Evolutionary conservation across 2,329 filamentous ascomycete genomes (phyloP).

Genomic region (Fusarium bulbicola): DNA sequence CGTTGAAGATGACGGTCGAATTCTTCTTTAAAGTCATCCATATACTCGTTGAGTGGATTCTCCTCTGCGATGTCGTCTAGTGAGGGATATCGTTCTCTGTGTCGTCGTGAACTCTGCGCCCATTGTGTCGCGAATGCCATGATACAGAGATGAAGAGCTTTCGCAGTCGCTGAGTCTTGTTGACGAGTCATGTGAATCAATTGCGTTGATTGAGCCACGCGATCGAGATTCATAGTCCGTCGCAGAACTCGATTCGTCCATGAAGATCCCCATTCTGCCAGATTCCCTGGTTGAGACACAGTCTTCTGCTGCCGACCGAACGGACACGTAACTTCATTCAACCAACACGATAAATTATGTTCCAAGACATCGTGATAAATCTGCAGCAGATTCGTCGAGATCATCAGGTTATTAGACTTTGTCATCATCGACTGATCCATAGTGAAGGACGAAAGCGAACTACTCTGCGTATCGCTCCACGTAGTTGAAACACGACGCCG

Average conservation of each 20-base stretch:
- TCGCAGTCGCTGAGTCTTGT: constrained; percentile 10
- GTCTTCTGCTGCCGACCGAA: constrained; percentile 45
- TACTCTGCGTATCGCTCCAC: constrained; percentile 9
- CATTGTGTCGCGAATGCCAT: constrained; percentile 63
- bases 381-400: constrained; percentile 55
- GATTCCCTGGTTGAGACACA: not conserved
- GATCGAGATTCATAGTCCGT: constrained; percentile 57
- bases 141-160: constrained; percentile 57
- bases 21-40: constrained; percentile 40
- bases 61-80: not conserved
- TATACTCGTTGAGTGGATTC: not conserved
- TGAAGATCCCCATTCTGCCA: constrained; percentile 45
- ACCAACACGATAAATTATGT: constrained; percentile 61
- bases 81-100: constrained; percentile 9
- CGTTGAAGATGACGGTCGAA: constrained; percentile 50
- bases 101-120: constrained; percentile 46
- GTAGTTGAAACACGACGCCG: not conserved
- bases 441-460: constrained; percentile 20
- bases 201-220: constrained; percentile 49
- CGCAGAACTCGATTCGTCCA: constrained; percentile 60
- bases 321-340: constrained; percentile 61
- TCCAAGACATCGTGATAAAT: constrained; percentile 65
- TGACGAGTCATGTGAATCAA: constrained; percentile 49
- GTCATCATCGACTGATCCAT: constrained; percentile 37
- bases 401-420: constrained; percentile 46